Conservation (phyloP, 2,329 filamentous ascomycete genomes). For the Amphichorda felina region DNA sequence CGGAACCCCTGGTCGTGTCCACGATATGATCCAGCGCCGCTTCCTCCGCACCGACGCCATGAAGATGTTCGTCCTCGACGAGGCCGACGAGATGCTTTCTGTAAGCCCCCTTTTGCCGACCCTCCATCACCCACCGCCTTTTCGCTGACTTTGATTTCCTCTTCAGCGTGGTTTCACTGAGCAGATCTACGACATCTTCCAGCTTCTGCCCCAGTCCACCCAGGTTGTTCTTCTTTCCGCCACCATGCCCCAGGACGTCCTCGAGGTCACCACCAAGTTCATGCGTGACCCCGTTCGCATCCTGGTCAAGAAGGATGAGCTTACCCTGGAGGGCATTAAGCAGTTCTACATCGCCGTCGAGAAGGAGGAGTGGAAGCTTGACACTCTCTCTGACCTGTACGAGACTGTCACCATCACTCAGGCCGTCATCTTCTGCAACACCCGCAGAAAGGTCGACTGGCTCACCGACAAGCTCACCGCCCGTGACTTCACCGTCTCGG, state of each 20-base stretch:
- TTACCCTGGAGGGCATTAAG: slow-evolving; percentile 99
- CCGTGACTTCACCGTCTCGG: slow-evolving; percentile 97
- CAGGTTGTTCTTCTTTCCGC: slow-evolving; percentile 97
- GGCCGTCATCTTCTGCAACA: slow-evolving; percentile 99
- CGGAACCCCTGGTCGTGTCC: slow-evolving; percentile 94
- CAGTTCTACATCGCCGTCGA: slow-evolving; percentile 99
- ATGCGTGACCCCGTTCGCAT: slow-evolving; percentile 99
- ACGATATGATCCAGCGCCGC: slow-evolving; percentile 98
- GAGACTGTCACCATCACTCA: slow-evolving; percentile 99
- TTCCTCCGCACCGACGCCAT: slow-evolving; percentile 94
- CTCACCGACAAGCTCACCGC: slow-evolving; percentile 98
- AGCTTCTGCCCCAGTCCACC: slow-evolving; percentile 92
- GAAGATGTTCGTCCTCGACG: slow-evolving; percentile 99
- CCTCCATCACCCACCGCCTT: neutral
- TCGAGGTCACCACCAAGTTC: slow-evolving; percentile 99
- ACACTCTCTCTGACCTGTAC: slow-evolving; percentile 97
- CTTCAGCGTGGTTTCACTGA: slow-evolving; percentile 90
- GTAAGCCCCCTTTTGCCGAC: slow-evolving; percentile 30
- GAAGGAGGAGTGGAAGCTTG: slow-evolving; percentile 99
- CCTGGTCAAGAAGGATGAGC: slow-evolving; percentile 98
- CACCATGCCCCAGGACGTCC: slow-evolving; percentile 97
- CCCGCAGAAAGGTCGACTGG: slow-evolving; percentile 99
- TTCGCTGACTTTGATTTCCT: slow-evolving; percentile 22
- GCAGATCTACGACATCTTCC: slow-evolving; percentile 99
- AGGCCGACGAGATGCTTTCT: slow-evolving; percentile 98